phyloP scores from a whole-genome alignment of 345 rosid genomes.

The Boechera stricta region DNA sequence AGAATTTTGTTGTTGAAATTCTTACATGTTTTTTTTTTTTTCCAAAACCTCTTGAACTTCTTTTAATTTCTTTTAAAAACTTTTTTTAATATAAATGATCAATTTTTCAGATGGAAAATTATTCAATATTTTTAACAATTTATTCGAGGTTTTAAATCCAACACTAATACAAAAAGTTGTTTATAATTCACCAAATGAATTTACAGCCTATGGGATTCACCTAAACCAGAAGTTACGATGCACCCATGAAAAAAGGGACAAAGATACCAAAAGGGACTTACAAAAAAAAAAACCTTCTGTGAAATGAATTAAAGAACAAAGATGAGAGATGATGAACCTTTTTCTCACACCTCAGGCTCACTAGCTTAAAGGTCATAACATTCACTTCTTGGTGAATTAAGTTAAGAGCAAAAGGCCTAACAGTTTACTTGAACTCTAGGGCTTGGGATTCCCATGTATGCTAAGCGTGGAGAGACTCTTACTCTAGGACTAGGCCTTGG shows the following conservation, averaged over 20 bases:
- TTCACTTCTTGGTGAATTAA: slow-evolving; percentile 3
- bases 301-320: slow-evolving; percentile 39
- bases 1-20: background rate
- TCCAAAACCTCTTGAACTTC: background rate
- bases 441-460: slow-evolving; percentile 55
- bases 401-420: slow-evolving; percentile 27
- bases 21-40: background rate
- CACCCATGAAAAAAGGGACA: background rate
- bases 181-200: background rate
- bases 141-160: background rate
- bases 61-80: background rate
- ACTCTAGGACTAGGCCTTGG: slow-evolving; percentile 61
- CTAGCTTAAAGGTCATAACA: slow-evolving; percentile 22
- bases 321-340: slow-evolving; percentile 1
- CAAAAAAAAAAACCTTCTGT: background rate
- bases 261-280: background rate
- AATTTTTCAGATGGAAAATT: background rate
- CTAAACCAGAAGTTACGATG: slow-evolving; percentile 11
- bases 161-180: background rate
- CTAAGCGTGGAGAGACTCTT: slow-evolving; percentile 55
- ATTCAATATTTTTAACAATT: background rate
- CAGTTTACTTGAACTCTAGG: slow-evolving; percentile 49
- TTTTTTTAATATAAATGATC: too few relatives aligned
- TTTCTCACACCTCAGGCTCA: slow-evolving; percentile 13
- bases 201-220: slow-evolving; percentile 7